Conservation (phyloP, 1,284 basidiomycete species). For the Cryptococcus sp. region DNA sequence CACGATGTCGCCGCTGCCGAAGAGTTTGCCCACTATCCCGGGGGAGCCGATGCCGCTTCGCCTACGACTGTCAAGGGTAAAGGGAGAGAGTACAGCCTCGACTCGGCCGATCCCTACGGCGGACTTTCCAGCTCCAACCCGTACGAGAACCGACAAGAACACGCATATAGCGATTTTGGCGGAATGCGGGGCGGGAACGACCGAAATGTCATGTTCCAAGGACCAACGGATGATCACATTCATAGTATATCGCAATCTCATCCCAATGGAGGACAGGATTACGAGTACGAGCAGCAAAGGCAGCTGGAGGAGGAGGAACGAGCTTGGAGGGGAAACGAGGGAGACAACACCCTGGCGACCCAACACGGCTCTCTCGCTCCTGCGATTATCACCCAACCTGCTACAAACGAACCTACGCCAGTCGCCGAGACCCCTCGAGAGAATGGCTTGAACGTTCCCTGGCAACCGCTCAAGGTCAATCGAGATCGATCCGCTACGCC, state of each 20-base stretch:
- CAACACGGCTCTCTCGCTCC: background rate
- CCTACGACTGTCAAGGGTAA: slow-evolving; percentile 12
- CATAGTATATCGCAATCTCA: background rate
- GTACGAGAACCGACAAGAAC: slow-evolving; percentile 9
- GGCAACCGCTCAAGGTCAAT: slow-evolving; percentile 33
- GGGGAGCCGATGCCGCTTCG: slow-evolving; percentile 18
- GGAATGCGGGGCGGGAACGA: slow-evolving; percentile 12
- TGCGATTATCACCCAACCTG: background rate
- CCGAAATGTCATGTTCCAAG: slow-evolving; percentile 26
- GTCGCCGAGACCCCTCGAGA: background rate
- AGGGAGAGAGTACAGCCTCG: slow-evolving; percentile 15
- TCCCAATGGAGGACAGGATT: slow-evolving; percentile 17
- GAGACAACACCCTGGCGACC: no score
- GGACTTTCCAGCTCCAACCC: slow-evolving; percentile 24
- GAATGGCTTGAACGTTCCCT: slow-evolving; percentile 12
- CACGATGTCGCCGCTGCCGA: slow-evolving; percentile 31
- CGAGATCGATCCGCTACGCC: slow-evolving; percentile 14
- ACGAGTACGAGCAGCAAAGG: slow-evolving; percentile 43
- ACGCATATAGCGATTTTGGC: slow-evolving; percentile 28
- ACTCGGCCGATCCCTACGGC: slow-evolving; percentile 27
- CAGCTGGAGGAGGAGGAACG: slow-evolving; percentile 29
- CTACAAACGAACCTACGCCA: background rate
- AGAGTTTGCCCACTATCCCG: slow-evolving; percentile 33
- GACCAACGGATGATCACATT: slow-evolving; percentile 22
- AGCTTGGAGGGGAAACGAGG: slow-evolving; percentile 14